Conservation (phyloP, 176 grass and related monocot genomes). For the Saccharum spontaneum region DNA sequence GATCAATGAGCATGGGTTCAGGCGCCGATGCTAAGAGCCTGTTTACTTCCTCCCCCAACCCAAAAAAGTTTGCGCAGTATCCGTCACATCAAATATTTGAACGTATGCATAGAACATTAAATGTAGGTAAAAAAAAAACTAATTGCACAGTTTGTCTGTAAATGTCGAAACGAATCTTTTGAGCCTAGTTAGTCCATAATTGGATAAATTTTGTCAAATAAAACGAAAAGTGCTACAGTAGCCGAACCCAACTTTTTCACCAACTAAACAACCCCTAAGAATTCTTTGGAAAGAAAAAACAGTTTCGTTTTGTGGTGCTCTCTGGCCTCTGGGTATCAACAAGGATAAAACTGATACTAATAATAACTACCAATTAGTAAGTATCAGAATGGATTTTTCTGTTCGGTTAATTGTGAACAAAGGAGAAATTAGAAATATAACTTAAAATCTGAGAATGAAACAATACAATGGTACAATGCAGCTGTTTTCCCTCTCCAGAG, state of each 20-base stretch:
- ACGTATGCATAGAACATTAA: too few relatives aligned
- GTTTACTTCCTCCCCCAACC: too few relatives aligned
- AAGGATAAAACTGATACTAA: neutral
- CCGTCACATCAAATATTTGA: too few relatives aligned
- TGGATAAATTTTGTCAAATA: too few relatives aligned
- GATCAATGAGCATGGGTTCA: neutral
- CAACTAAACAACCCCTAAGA: neutral
- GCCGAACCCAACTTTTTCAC: too few relatives aligned
- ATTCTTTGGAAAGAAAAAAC: constrained; percentile 2
- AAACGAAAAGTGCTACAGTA: too few relatives aligned
- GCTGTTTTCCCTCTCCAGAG: neutral
- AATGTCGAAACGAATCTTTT: too few relatives aligned
- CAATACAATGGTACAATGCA: constrained; percentile 17
- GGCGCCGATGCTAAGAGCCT: neutral
- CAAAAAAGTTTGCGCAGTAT: too few relatives aligned
- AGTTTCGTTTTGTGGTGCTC: neutral
- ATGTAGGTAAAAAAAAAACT: too few relatives aligned
- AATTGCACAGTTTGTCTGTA: too few relatives aligned
- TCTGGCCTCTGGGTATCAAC: neutral
- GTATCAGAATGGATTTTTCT: constrained; percentile 16
- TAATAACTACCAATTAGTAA: constrained; percentile 11
- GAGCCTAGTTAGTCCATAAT: too few relatives aligned
- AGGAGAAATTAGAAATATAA: neutral
- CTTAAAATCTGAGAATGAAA: neutral
- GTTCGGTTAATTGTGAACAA: constrained; percentile 15